phyloP scores from a whole-genome alignment of 306 rosid genomes.

The Cajanus cajan region DNA sequence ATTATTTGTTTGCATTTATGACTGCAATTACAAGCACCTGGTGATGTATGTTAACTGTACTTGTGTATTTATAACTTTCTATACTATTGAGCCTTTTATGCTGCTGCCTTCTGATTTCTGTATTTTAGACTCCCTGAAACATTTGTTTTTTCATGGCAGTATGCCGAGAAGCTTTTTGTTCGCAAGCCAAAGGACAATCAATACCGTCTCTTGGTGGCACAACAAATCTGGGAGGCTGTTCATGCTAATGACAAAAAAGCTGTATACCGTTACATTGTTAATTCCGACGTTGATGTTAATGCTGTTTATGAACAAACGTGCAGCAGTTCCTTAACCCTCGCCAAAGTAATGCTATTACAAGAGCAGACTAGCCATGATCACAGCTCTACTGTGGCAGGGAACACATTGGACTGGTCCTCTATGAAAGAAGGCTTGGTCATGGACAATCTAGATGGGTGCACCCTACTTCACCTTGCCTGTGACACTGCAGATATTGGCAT shows the following conservation, averaged over 20 bases:
- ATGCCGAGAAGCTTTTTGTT: slow-evolving; percentile 89
- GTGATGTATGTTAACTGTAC: slow-evolving; percentile 17
- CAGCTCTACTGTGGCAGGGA: slow-evolving; percentile 51
- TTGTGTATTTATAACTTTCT: not conserved
- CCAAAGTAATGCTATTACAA: slow-evolving; percentile 86
- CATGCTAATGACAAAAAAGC: slow-evolving; percentile 92
- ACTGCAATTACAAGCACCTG: not conserved
- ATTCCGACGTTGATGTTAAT: slow-evolving; percentile 80
- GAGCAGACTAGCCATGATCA: slow-evolving; percentile 71
- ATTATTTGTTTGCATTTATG: not conserved
- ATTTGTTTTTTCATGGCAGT: slow-evolving; percentile 53
- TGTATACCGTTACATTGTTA: slow-evolving; percentile 85
- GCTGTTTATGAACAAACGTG: slow-evolving; percentile 63
- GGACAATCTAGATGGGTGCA: slow-evolving; percentile 75
- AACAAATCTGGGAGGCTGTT: slow-evolving; percentile 90
- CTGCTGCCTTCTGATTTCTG: slow-evolving; percentile 17
- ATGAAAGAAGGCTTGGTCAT: slow-evolving; percentile 58
- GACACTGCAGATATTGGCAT: slow-evolving; percentile 93
- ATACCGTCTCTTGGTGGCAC: slow-evolving; percentile 67
- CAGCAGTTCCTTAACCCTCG: slow-evolving; percentile 76
- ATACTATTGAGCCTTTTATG: not conserved
- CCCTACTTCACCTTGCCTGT: slow-evolving; percentile 92
- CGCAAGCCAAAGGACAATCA: slow-evolving; percentile 82
- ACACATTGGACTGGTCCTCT: slow-evolving; percentile 73
- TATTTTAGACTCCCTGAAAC: slow-evolving; percentile 9